phyloP scores from a whole-genome alignment of 2,329 filamentous ascomycete genomes.

The Aspergillus sp. region DNA sequence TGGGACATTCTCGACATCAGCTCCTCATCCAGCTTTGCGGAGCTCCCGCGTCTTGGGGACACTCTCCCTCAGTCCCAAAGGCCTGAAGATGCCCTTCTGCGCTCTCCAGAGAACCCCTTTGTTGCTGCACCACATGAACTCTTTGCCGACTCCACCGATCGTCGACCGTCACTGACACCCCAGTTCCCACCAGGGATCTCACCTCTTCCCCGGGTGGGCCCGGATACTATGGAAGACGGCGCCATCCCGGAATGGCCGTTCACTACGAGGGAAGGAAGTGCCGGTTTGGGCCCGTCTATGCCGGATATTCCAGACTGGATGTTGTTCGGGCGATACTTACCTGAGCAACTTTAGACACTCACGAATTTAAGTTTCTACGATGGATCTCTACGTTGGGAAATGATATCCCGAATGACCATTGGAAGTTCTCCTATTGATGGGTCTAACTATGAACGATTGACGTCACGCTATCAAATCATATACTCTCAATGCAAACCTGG shows the following conservation, averaged over 20 bases:
- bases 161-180: background rate
- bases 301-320: constrained; percentile 26
- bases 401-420: background rate
- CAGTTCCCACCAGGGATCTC: background rate
- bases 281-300: constrained; percentile 11
- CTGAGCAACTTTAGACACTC: constrained; percentile 19
- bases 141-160: background rate
- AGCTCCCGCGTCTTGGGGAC: constrained; percentile 1
- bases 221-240: background rate
- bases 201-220: background rate
- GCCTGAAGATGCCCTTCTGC: background rate
- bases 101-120: background rate
- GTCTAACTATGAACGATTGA: background rate
- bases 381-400: too few species aligned
- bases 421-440: too few species aligned
- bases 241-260: constrained; percentile 19
- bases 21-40: constrained; percentile 9
- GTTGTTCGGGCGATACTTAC: constrained; percentile 22
- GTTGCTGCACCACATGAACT: background rate
- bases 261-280: constrained; percentile 2
- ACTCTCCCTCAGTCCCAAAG: background rate
- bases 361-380: background rate
- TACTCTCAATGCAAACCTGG: background rate
- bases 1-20: constrained; percentile 27
- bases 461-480: background rate